Conservation (phyloP, 2,329 filamentous ascomycete species). For the Arthrobotrys sinensis region DNA sequence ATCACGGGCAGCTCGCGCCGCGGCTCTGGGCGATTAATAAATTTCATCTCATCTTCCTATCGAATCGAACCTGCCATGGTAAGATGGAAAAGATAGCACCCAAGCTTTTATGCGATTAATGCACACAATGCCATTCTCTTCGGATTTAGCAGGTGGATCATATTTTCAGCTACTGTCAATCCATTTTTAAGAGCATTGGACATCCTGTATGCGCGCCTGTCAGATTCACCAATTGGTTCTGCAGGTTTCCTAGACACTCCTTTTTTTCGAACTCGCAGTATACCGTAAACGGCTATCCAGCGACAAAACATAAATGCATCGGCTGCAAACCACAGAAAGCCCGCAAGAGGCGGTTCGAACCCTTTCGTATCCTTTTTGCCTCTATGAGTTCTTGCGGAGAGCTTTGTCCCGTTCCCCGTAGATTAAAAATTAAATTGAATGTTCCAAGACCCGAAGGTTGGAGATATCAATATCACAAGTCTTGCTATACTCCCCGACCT, state of each 20-base stretch:
- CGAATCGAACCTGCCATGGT: slow-evolving; percentile 28
- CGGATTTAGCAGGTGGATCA: slow-evolving; percentile 16
- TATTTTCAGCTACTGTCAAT: slow-evolving; percentile 11
- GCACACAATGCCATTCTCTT: slow-evolving; percentile 28
- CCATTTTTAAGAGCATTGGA: slow-evolving; percentile 12
- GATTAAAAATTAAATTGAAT: slow-evolving; percentile 12
- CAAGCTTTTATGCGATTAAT: slow-evolving; percentile 30
- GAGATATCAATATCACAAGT: slow-evolving; percentile 17
- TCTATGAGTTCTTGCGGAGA: slow-evolving; percentile 13
- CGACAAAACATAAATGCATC: slow-evolving; percentile 18
- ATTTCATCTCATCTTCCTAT: slow-evolving; percentile 35
- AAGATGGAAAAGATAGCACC: slow-evolving; percentile 13
- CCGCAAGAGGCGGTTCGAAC: slow-evolving; percentile 1
- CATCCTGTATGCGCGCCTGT: slow-evolving; percentile 3
- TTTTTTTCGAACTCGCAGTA: not conserved
- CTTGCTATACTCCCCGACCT: not conserved
- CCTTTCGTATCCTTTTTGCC: slow-evolving; percentile 13
- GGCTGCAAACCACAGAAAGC: slow-evolving; percentile 7
- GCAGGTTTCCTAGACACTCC: slow-evolving; percentile 2
- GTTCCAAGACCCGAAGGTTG: slow-evolving; percentile 23
- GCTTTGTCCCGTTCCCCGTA: slow-evolving; percentile 23
- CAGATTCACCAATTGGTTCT: slow-evolving; percentile 2
- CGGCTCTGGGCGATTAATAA: slow-evolving; percentile 32
- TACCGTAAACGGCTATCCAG: slow-evolving; percentile 18
- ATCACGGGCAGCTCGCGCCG: slow-evolving; percentile 9